These are phyloP conservation scores for Talaromyces pinophilus DNA, from an alignment of 2,329 filamentous ascomycete species.

Conservation along the genomic window DNA sequence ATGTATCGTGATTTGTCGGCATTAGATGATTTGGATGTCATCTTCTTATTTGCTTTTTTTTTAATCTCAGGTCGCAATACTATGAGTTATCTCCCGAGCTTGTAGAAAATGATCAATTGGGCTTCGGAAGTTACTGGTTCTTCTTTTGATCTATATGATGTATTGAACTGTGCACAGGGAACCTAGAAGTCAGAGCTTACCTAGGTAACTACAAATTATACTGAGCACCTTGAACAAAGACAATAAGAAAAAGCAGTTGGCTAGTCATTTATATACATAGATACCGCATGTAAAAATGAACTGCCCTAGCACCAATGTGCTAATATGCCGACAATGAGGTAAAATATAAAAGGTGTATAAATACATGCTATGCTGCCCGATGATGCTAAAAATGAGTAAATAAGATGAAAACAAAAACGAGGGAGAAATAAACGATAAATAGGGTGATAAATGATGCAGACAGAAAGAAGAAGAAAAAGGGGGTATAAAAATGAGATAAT, in stretches of 20 bases:
- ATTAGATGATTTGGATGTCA: no score
- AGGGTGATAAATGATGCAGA: background rate
- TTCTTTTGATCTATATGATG: no score
- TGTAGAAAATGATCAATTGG: no score
- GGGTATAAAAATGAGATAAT: slow-evolving; percentile 16
- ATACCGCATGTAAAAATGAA: background rate
- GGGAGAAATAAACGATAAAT: background rate
- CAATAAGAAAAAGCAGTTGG: background rate
- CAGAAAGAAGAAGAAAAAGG: background rate
- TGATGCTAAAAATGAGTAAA: slow-evolving; percentile 61
- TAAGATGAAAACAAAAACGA: slow-evolving; percentile 39
- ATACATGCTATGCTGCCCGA: slow-evolving; percentile 12
- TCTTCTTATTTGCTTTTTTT: no score
- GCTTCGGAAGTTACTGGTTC: no score
- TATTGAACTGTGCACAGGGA: no score
- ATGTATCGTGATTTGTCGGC: no score
- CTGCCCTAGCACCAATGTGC: background rate
- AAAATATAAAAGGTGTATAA: background rate
- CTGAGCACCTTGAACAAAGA: background rate
- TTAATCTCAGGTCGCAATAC: no score
- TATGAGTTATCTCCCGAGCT: no score
- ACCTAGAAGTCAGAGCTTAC: no score
- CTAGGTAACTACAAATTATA: no score
- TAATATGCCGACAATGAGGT: background rate
- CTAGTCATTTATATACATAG: background rate